Base-by-base conservation (phyloP, 1,284 basidiomycete genomes). In the Albatrellus sp. region DNA sequence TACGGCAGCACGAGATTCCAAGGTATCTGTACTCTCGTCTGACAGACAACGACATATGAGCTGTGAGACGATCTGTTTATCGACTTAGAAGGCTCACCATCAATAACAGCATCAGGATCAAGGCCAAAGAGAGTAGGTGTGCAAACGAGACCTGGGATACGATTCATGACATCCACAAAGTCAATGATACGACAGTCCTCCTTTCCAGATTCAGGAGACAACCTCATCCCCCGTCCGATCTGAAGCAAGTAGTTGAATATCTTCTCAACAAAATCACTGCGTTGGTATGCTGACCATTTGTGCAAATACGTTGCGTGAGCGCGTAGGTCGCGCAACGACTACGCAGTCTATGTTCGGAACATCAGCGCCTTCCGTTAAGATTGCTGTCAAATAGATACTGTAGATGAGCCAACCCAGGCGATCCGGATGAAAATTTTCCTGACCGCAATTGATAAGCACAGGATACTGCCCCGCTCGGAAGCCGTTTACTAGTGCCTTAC, bases 311-410 rank as follows among this genome's bases (percentile, higher is more conserved):
- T 94, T 97, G 29, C 79, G 72, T 10, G 91, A 96, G 20, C 83
- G 72, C 0, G 94, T 97, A 9, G 93, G 90, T 30, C 86, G 72
- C 14, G 84, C 90, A 9, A 98, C 68, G 20, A 97, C 61, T 7
- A 97, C 74, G 51, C 92, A 96, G 56, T 98, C 94, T 44, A 97
- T 88, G 54, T 89, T 88, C 0, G 88, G 89, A 41, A 93, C 88
- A 62, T 92, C 90, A 6, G 89, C 75, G 1, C 91, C 91, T 65
- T 96, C 92, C 0, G 90, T 93, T 51, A 98, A 68, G 43, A 98
- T 87, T 19, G 85, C 88, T 90, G 44, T 30, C 20, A 1, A 10
- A 40, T 8, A 11, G 20, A 47, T 20, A 33, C 32, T n/a, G 46
- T 8, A 14, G 34, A 36, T 38, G 28, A 39, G 12, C 8, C 20